A percentile compares a stretch with the other conserved stretches of the same genome.
Conservation (phyloP, 2,329 filamentous ascomycete species). For the Neofusicoccum cordaticola region DNA sequence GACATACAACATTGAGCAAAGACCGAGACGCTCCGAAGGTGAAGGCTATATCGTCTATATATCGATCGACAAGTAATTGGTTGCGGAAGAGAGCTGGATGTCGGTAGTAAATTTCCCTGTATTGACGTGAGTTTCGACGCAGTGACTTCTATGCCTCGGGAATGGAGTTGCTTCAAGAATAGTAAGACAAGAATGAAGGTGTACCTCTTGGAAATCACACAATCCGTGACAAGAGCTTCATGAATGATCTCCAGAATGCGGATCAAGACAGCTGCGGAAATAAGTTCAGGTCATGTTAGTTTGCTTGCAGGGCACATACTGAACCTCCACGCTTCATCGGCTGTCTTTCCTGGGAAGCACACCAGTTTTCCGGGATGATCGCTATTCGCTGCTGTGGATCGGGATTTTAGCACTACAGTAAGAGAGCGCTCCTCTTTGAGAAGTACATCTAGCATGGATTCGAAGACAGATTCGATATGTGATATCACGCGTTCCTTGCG, state of each 20-base stretch:
- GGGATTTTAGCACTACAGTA: conserved; percentile 45
- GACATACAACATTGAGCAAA: conserved; percentile 67
- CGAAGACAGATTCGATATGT: conserved; percentile 57
- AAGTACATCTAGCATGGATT: conserved; percentile 52
- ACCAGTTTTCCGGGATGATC: conserved; percentile 24
- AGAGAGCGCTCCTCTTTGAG: conserved; percentile 48
- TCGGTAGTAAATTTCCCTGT: conserved; percentile 79
- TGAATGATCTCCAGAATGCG: conserved; percentile 57
- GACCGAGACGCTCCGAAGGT: conserved; percentile 65
- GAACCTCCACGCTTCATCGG: conserved; percentile 59
- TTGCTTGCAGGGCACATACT: conserved; percentile 32
- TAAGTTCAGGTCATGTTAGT: conserved; percentile 14
- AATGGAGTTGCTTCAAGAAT: no score
- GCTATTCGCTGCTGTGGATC: conserved; percentile 19
- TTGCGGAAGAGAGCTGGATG: conserved; percentile 68
- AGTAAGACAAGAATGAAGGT: background rate
- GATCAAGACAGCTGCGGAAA: conserved; percentile 50
- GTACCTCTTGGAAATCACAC: conserved; percentile 57
- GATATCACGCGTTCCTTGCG: conserved; percentile 42
- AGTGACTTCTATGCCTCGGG: no score
- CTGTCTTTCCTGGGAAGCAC: conserved; percentile 55
- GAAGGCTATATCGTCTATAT: conserved; percentile 71
- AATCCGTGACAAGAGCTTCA: conserved; percentile 47
- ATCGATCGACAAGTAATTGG: conserved; percentile 66
- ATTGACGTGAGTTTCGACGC: background rate